A percentile compares a stretch with the other conserved stretches of the same genome.
Conservation (phyloP, 768 basidiomycete species). For the Termitomyces sp. region DNA sequence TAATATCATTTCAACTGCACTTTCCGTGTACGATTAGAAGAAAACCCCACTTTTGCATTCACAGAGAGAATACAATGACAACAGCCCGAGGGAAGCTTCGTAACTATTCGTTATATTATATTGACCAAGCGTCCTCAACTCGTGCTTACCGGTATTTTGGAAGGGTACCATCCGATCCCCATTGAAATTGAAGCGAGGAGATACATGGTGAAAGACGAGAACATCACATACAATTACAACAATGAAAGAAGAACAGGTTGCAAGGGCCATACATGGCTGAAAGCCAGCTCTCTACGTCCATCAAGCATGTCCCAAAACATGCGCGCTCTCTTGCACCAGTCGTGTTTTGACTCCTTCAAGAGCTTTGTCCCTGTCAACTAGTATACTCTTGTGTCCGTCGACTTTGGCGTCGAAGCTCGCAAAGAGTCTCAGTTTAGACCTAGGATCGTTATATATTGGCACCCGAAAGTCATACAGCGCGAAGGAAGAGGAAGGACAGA, state of each 20-base stretch:
- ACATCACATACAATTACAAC: background rate
- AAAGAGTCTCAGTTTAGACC: conserved; percentile 44
- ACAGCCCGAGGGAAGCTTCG: no score
- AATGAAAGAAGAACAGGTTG: background rate
- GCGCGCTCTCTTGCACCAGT: conserved; percentile 35
- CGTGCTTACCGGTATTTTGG: no score
- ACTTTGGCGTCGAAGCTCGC: conserved; percentile 35
- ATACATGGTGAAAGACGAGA: background rate
- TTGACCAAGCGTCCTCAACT: no score
- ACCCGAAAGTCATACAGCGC: background rate
- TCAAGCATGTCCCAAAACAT: conserved; percentile 19
- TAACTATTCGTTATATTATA: no score
- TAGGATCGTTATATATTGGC: conserved; percentile 12
- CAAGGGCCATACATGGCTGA: background rate
- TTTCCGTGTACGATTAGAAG: no score
- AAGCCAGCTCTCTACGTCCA: background rate
- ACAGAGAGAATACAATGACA: no score
- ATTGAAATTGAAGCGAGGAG: background rate
- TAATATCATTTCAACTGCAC: no score
- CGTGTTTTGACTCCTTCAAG: conserved; percentile 30
- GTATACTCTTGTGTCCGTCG: conserved; percentile 30
- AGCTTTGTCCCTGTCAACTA: conserved; percentile 33
- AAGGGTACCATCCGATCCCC: no score
- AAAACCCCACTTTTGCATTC: no score
- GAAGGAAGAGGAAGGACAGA: conserved; percentile 18